Base-by-base conservation (phyloP, 441 rosid genomes). In the Gossypium schwendimanii region DNA sequence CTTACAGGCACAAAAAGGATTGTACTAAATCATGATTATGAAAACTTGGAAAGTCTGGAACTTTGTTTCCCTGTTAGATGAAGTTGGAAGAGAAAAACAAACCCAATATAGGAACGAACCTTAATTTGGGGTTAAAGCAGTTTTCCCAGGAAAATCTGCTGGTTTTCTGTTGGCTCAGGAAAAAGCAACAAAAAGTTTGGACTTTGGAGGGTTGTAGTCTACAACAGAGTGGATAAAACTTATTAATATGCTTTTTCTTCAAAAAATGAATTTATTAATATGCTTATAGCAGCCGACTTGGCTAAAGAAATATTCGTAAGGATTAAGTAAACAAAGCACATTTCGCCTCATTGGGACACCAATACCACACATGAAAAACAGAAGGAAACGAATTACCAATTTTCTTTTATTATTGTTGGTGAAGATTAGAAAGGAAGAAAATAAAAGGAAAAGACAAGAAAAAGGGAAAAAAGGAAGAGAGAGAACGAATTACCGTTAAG, bases 11-110 rank as follows among this genome's bases (percentile, higher is more conserved):
- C 47, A 28, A 28, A 7, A 55, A 23, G 31, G 23, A 15, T 3
- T 26, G 33, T 1, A 18, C 69, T 66, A 76, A 55, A 26, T 65
- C 80, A 79, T 69, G 70, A 59, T 36, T 39, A 33, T 53, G 39
- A 2, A 31, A 62, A 23, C 21, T 44, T 6, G 33, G 54, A 21
- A 12, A 11, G 69, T 15, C 0, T 12, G 5, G 24, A 26, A 26
- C 44, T 49, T 20, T 67, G 8, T n/a, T 8, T 2, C 49, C 58
- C 28, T 15, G 0, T 41, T 39, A 47, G 36, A 47, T 20, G 23
- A 59, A 23, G 44, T 61, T 23, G 67, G 44, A 60, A 69, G 58
- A 47, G 11, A n/a, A 63, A 33, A 3, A 17, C 10, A 11, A 9
- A 69, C 4, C 28, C 2, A 49, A 24, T 15, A 70, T 20, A 58